A percentile compares a stretch with the other conserved stretches of the same genome.
Evolutionary conservation across 2,329 filamentous ascomycete species (phyloP).

Genomic region (Ophidiomyces ophidiicola): DNA sequence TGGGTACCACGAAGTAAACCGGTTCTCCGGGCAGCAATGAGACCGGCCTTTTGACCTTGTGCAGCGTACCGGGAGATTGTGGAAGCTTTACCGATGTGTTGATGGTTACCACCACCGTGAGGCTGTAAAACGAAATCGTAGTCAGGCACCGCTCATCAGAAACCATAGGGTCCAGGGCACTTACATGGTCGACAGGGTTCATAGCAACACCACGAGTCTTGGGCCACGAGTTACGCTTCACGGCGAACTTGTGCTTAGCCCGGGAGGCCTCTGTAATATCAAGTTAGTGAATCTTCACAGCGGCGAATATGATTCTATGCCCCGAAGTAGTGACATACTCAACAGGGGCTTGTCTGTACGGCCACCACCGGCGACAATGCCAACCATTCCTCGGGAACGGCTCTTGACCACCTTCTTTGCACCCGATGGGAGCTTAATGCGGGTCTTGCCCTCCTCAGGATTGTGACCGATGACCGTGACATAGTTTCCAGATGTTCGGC

Average conservation of each 20-base stretch:
- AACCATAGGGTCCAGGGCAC: constrained; percentile 18
- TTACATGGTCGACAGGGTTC: constrained; percentile 97
- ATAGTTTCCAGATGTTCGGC: constrained; percentile 98
- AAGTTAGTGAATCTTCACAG: constrained; percentile 35
- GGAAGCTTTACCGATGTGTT: constrained; percentile 99
- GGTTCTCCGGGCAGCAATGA: constrained; percentile 98
- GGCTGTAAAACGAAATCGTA: constrained; percentile 36
- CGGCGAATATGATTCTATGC: background rate
- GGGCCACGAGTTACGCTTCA: constrained; percentile 99
- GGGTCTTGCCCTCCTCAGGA: constrained; percentile 98
- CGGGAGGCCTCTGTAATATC: constrained; percentile 73
- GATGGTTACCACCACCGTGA: constrained; percentile 99
- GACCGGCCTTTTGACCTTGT: constrained; percentile 99
- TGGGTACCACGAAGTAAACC: constrained; percentile 99
- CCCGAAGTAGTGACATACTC: constrained; percentile 43
- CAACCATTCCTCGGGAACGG: constrained; percentile 92
- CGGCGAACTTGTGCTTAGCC: constrained; percentile 99
- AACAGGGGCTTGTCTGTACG: constrained; percentile 99
- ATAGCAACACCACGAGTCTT: constrained; percentile 99
- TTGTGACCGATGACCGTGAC: constrained; percentile 96
- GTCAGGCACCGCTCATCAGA: constrained; percentile 15
- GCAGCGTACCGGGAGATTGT: constrained; percentile 97
- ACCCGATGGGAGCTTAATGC: constrained; percentile 96
- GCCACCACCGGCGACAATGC: constrained; percentile 97
- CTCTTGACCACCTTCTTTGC: constrained; percentile 98